Evolutionary conservation across 1,139 yeast genomes (phyloP), one percentile per base, ranked within the genome.

Genomic region (Lodderomyces metapsilosis): DNA sequence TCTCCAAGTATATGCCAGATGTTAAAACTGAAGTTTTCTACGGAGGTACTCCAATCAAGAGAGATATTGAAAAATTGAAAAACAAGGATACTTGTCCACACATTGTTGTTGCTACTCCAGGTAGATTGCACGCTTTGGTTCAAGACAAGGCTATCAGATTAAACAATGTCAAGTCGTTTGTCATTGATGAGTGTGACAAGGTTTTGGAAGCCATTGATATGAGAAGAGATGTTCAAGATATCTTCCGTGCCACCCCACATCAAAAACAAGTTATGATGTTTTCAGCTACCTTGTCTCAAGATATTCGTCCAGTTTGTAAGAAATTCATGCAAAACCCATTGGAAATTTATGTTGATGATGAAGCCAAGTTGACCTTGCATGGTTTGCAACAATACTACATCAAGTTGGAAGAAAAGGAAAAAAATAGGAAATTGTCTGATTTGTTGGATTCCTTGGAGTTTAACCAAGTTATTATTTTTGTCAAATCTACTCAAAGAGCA

Each of bases 221-320:
- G 98, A 86, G 98, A 77, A 85, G 96, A 67, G 98, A 92, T 61
- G 97, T 92, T 45, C 98, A 92, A 74, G 98, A 91, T 64, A 88
- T 92, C 52, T 92, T 92, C 83, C 85, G 97, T 67, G 88, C 88
- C 48, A 92, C 98, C 43, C 98, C 98, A 51, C 95, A 88, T 70
- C 96, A 92, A 66, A 92, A 92, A 73, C 98, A 92, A 76, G 98
- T 92, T 46, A 91, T 92, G 98, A 92, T 92, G 97, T 92, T 92
- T 68, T 87, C 96, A 45, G 98, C 98, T 53, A 92, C 98, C 44
- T 78, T 92, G 57, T 83, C 96, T 37, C 88, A 81, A 64, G 98
- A 92, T 61, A 89, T 92, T 59, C 88, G 96, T 68, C 97, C 97
- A 47, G 83, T 92, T 49, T 92, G 98, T 77, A 91, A 91, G 74